These are phyloP conservation scores for Ganoderma sp. DNA, from an alignment of 1,284 basidiomycete genomes.

Conservation along the genomic window DNA sequence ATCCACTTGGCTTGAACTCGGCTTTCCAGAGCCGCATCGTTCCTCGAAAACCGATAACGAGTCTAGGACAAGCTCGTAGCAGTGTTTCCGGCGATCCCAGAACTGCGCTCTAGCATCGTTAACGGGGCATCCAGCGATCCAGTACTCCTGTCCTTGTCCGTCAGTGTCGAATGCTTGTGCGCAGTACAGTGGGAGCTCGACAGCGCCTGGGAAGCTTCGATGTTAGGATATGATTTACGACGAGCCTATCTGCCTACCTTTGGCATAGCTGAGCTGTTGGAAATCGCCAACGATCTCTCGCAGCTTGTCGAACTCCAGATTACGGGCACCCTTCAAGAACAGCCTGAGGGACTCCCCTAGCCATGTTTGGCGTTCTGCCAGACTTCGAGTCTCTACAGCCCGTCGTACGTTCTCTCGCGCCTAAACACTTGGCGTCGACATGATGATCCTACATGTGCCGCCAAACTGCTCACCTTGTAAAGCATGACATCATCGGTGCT, in stretches of 20 bases:
- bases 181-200: constrained; percentile 87
- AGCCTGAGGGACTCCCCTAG: constrained; percentile 85
- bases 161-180: constrained; percentile 84
- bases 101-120: constrained; percentile 66
- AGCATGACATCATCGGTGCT: constrained; percentile 97
- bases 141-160: constrained; percentile 79
- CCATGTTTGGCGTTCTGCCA: constrained; percentile 73
- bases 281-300: constrained; percentile 88
- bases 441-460: background rate
- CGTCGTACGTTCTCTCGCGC: constrained; percentile 93
- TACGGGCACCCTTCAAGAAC: constrained; percentile 87
- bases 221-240: background rate
- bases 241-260: constrained; percentile 54
- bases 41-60: constrained; percentile 85
- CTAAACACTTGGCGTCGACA: constrained; percentile 45
- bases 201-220: constrained; percentile 63
- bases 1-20: constrained; percentile 43
- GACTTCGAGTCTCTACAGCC: constrained; percentile 82
- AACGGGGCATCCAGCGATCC: constrained; percentile 67
- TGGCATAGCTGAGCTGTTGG: constrained; percentile 80
- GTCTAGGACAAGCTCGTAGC: constrained; percentile 85
- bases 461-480: constrained; percentile 76
- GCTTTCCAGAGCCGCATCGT: constrained; percentile 35
- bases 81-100: constrained; percentile 69
- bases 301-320: constrained; percentile 85